Conservation (phyloP, 352 stramenopile genomes). For the Phytophthora kernoviae region DNA sequence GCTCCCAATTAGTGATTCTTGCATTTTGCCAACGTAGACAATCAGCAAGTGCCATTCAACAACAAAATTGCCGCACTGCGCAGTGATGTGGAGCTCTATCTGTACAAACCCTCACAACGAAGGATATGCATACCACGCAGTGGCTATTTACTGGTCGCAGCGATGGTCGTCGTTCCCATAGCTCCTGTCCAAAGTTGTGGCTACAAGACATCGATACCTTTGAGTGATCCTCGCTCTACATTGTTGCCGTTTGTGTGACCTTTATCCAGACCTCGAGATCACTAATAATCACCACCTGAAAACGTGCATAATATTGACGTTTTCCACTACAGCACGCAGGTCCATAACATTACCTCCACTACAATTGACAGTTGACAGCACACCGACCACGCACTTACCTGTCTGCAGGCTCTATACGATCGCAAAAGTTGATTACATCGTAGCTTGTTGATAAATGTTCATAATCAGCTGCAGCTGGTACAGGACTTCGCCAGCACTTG, state of each 20-base stretch:
- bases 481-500: constrained; percentile 36
- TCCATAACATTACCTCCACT: background rate
- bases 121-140: background rate
- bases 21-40: constrained; percentile 2
- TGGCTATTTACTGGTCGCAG: constrained; percentile 18
- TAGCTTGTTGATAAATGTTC: constrained; percentile 35
- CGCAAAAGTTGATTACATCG: constrained; percentile 12
- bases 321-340: too few relatives aligned
- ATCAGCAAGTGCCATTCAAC: constrained; percentile 2
- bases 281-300: background rate
- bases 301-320: background rate
- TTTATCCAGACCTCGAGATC: too few relatives aligned
- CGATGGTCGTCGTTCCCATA: constrained; percentile 2
- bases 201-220: background rate
- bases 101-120: background rate
- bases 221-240: background rate
- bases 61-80: too few relatives aligned
- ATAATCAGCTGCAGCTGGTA: constrained; percentile 45
- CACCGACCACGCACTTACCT: background rate
- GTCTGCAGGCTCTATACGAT: too few relatives aligned
- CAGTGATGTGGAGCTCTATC: too few relatives aligned
- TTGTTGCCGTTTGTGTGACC: background rate
- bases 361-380: background rate
- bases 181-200: constrained; percentile 6
- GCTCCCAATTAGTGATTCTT: constrained; percentile 8